Percentiles rank a stretch among this genome's conserved stretches.
Conservation (phyloP, 176 grass and related monocot genomes). For the Lolium rigidum region DNA sequence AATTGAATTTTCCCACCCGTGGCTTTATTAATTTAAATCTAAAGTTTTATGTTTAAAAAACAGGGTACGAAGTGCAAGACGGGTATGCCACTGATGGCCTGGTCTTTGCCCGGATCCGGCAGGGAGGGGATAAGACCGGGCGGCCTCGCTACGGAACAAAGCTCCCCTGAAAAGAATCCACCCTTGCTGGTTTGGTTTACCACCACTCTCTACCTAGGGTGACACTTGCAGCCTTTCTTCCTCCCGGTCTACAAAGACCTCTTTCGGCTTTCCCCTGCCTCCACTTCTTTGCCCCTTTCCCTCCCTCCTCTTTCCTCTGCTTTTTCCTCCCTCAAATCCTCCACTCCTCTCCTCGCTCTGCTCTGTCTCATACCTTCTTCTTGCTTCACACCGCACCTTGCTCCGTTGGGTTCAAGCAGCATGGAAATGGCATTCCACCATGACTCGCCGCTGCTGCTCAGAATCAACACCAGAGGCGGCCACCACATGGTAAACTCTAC, state of each 20-base stretch:
- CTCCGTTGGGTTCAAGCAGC: neutral
- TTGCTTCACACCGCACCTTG: neutral
- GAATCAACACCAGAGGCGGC: constrained; percentile 55
- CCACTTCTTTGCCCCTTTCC: constrained; percentile 19
- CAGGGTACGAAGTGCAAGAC: neutral
- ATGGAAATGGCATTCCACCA: constrained; percentile 66
- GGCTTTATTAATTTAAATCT: too few species aligned
- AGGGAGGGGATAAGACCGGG: constrained; percentile 50
- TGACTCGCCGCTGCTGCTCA: constrained; percentile 67
- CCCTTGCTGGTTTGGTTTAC: constrained; percentile 25
- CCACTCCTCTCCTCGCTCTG: neutral
- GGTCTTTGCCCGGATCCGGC: neutral
- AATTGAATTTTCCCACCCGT: too few species aligned
- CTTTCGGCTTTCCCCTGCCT: constrained; percentile 36
- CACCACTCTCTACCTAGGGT: constrained; percentile 28
- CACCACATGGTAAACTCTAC: constrained; percentile 57
- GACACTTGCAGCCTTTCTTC: constrained; percentile 40
- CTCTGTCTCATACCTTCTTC: neutral
- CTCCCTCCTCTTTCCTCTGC: too few species aligned
- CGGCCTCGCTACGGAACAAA: constrained; percentile 25
- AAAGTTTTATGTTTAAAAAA: too few species aligned
- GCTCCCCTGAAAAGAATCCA: constrained; percentile 27
- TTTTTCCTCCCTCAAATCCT: neutral
- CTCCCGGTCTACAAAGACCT: constrained; percentile 55
- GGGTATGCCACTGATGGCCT: neutral